phyloP scores from a whole-genome alignment of 192 early-diverging fungal genomes.

The Coemansia sp. region DNA sequence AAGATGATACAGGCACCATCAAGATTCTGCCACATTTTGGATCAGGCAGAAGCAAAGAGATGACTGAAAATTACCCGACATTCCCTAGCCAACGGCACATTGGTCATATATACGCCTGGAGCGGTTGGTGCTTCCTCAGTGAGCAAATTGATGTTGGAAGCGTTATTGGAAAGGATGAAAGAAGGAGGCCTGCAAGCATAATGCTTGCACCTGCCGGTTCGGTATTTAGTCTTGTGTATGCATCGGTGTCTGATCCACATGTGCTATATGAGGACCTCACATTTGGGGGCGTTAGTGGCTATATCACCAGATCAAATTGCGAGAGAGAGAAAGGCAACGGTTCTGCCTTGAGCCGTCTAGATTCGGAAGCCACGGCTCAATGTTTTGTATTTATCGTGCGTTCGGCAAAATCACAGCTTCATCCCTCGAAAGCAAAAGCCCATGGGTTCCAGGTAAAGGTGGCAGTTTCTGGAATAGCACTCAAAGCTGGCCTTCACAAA shows the following conservation, averaged over 20 bases:
- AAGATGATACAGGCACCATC: conserved; percentile 26
- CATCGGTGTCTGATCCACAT: conserved; percentile 12
- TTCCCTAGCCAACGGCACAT: conserved; percentile 35
- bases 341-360: background rate
- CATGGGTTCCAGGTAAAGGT: background rate
- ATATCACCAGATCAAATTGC: background rate
- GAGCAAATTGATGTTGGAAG: conserved; percentile 17
- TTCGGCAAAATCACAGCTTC: background rate
- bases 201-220: background rate
- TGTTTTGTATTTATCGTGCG: conserved; percentile 29
- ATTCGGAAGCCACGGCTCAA: background rate
- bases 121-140: conserved; percentile 24
- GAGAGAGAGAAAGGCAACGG: background rate
- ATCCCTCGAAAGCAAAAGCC: background rate
- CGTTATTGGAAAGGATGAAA: background rate
- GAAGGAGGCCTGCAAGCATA: background rate
- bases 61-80: background rate
- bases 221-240: conserved; percentile 22
- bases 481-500: background rate
- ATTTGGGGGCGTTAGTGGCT: conserved; percentile 24
- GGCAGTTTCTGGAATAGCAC: background rate
- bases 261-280: conserved; percentile 13
- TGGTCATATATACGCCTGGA: conserved; percentile 41
- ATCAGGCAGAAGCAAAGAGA: background rate
- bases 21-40: background rate